A percentile compares a stretch with the other conserved stretches of the same genome.
phyloP scores from a whole-genome alignment of 2,329 filamentous ascomycete species.

The Epichloe aotearoae region DNA sequence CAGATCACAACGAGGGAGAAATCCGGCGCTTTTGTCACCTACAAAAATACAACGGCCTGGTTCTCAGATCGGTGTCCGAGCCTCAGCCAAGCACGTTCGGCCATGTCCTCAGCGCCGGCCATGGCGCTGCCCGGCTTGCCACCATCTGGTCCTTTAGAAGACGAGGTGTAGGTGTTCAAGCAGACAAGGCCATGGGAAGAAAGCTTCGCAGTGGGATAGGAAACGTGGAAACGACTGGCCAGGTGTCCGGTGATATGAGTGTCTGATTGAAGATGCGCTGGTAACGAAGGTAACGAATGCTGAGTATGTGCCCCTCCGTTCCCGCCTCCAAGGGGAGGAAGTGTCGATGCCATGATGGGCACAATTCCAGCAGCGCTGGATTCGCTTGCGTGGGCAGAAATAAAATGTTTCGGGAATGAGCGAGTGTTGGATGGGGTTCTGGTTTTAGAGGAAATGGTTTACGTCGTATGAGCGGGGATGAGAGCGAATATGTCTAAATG shows the following conservation, averaged over 20 bases:
- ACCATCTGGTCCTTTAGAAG: constrained; percentile 78
- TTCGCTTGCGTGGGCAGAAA: neutral
- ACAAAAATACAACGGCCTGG: constrained; percentile 88
- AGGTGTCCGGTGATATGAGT: constrained; percentile 71
- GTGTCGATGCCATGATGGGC: constrained; percentile 47
- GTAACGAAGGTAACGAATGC: constrained; percentile 76
- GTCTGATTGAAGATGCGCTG: constrained; percentile 67
- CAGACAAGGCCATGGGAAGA: constrained; percentile 87
- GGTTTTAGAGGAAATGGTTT: neutral
- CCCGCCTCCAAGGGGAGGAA: constrained; percentile 34
- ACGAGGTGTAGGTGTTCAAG: constrained; percentile 88
- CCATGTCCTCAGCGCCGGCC: constrained; percentile 85
- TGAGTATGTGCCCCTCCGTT: constrained; percentile 59
- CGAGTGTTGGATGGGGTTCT: neutral
- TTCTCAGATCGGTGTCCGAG: constrained; percentile 84
- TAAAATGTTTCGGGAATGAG: neutral
- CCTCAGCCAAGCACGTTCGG: constrained; percentile 70
- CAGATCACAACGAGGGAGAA: neutral
- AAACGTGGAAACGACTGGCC: constrained; percentile 83
- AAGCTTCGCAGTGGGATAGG: constrained; percentile 72
- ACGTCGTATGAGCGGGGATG: neutral
- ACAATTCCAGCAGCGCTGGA: constrained; percentile 9
- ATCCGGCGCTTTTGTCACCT: constrained; percentile 28
- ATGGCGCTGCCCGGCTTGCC: constrained; percentile 83
- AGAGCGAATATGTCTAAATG: neutral